Evolutionary conservation across 495 filamentous ascomycete genomes (phyloP).

Genomic region (Xeromyces bisporus): DNA sequence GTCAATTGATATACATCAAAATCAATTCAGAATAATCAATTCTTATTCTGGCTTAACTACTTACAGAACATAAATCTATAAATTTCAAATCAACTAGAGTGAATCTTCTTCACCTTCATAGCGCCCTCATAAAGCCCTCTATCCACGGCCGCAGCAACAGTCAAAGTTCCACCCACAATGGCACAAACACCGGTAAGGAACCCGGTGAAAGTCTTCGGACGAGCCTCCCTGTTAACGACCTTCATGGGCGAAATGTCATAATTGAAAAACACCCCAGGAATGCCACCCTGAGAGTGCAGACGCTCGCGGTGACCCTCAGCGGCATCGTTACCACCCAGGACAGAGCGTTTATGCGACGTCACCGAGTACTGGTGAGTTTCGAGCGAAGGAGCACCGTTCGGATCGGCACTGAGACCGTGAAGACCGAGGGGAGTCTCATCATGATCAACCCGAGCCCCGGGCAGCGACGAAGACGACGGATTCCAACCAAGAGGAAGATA

Average conservation of each 20-base stretch:
- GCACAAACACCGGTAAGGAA: constrained; percentile 92
- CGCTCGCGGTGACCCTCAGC: constrained; percentile 79
- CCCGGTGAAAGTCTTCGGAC: constrained; percentile 68
- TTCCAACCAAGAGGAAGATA: constrained; percentile 85
- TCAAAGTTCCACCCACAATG: constrained; percentile 85
- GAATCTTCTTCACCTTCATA: constrained; percentile 71
- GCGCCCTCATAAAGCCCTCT: constrained; percentile 80
- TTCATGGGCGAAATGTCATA: constrained; percentile 99
- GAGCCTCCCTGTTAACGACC: constrained; percentile 89
- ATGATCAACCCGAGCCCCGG: constrained; percentile 25
- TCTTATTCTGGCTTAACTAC: no score
- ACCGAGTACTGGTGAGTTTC: constrained; percentile 98
- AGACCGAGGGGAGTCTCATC: constrained; percentile 43
- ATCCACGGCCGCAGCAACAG: constrained; percentile 87
- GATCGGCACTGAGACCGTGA: constrained; percentile 37
- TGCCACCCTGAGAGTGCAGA: constrained; percentile 73
- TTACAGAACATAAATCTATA: no score
- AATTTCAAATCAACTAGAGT: constrained; percentile 23
- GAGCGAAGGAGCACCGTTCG: constrained; percentile 54
- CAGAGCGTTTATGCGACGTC: constrained; percentile 80
- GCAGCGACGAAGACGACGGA: constrained; percentile 22
- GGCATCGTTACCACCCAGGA: constrained; percentile 63
- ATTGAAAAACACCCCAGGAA: constrained; percentile 95
- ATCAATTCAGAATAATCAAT: no score
- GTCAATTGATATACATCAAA: no score